Percentiles rank a stretch among this genome's conserved stretches.
phyloP scores from a whole-genome alignment of 331 rosid genomes.

The Malus hybrid region DNA sequence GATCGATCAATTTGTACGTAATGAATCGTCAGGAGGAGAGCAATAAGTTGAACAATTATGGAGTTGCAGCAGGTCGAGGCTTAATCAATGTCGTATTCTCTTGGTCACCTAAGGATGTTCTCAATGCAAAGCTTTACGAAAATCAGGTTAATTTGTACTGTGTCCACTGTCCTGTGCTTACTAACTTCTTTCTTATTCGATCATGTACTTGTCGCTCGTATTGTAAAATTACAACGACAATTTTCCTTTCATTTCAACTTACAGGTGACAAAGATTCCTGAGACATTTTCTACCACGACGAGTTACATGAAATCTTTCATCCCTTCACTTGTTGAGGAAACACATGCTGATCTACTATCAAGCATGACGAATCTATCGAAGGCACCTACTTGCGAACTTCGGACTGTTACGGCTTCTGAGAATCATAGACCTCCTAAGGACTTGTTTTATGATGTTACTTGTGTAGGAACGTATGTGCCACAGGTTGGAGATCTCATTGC shows the following conservation, averaged over 20 bases:
- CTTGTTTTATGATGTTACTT: slow-evolving; percentile 1
- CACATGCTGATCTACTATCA: slow-evolving; percentile 39
- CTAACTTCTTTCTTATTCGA: neutral
- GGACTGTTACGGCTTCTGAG: neutral
- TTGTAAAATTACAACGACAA: neutral
- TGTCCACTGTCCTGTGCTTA: too few relatives aligned
- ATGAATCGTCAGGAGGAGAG: neutral
- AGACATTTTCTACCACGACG: slow-evolving; percentile 14
- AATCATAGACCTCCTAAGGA: neutral
- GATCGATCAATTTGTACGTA: neutral
- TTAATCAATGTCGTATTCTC: slow-evolving; percentile 36
- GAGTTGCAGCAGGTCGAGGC: neutral
- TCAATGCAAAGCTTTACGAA: slow-evolving; percentile 15
- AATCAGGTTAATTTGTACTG: slow-evolving; percentile 21
- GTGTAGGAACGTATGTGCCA: neutral
- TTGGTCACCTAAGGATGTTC: slow-evolving; percentile 38
- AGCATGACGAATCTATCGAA: slow-evolving; percentile 9
- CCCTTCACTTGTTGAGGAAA: slow-evolving; percentile 45
- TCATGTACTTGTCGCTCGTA: neutral
- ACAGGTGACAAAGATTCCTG: slow-evolving; percentile 41
- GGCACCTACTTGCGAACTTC: slow-evolving; percentile 28
- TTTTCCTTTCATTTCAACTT: neutral
- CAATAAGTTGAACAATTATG: slow-evolving; percentile 5
- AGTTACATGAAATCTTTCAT: slow-evolving; percentile 34
- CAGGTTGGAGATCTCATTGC: slow-evolving; percentile 17